Base-by-base conservation (phyloP, 139 green algal genomes). In the Gonium pectorale region DNA sequence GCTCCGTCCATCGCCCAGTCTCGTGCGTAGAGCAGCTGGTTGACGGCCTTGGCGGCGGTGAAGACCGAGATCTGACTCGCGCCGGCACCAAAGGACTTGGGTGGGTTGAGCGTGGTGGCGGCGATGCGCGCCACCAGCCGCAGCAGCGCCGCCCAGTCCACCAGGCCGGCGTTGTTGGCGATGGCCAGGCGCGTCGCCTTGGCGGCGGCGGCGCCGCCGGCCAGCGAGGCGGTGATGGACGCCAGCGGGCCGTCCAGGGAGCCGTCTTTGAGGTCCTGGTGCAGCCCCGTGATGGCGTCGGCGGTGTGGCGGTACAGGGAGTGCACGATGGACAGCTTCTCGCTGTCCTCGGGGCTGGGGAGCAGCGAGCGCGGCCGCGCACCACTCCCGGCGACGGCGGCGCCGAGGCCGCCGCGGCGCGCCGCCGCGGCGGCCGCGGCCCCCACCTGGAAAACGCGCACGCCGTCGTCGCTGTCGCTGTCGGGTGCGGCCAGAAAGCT, bases 1-100 rank as follows among this genome's bases (percentile, higher is more conserved):
- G n/a, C n/a, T n/a, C n/a, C n/a, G n/a, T n/a, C n/a, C n/a, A 33
- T 33, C 43, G 44, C 78, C 78, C 78, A 75, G 31, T 84, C 78
- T 0, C 44, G 62, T 2, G 78, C 78, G 60, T 84, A 84, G 26
- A 84, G 78, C 60, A 84, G 78, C 63, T 84, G 78, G 33, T 59
- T 62, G 13, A 84, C 78, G 1, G 78, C 78, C 78, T 84, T 74
- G 33, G 78, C 78, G 24, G 78, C 68, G 15, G 44, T 74, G 44
- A 84, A 84, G 7, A 84, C 78, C 22, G 62, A 75, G 38, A 84
- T 75, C 44, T 64, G 44, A 33, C 3, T 15, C 13, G 60, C 78
- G 63, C 9, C 44, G 5, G 59, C 41, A 7, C 75, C 75, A 31
- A 62, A 38, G 29, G 19, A 37, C 5, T 37, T 51, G 3, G 75